Base-by-base conservation (phyloP, 495 filamentous ascomycete species). In the Talaromyces adpressus region DNA sequence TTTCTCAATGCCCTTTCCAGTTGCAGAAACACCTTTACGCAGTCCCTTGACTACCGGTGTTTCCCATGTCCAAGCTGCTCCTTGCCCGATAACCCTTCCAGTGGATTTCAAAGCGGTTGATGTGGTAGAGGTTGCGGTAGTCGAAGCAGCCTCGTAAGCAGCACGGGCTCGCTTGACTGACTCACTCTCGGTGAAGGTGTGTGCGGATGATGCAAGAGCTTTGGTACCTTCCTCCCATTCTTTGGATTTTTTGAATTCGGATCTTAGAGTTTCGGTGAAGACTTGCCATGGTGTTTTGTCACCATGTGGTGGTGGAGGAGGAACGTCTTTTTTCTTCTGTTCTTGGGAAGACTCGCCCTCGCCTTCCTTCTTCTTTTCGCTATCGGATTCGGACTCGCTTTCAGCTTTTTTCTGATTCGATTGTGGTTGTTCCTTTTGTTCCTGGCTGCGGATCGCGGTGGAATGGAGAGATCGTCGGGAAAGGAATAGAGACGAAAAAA, bases 141-240 rank as follows among this genome's bases (percentile, higher is more conserved):
- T 89, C 7, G 91, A 89, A 11, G 92, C 92, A 62, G 87, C 87
- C 62, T 87, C 85, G 72, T 96, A 97, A 20, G 91, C 93, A 64
- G 90, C 85, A 60, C 90, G 86, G 29, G 94, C 94, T 64, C 88
- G 86, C 65, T 89, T 87, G 41, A 98, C 87, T n/a, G 86, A 89
- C 72, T 96, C 92, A 69, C 89, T 97, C 73, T 98, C 94, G n/a
- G 86, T 89, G 70, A 98, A 92, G 64, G 97, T 84, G 67, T 96
- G 88, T 25, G 91, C 92, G 0, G 88, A 90, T 41, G 89, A 89
- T 12, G 91, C 91, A 11, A 98, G 83, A 59, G 92, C 91, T 73
- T 98, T 97, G 18, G 93, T 98, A 51, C 91, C 96, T 68, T 98
- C 94, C 69, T 98, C 94, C 94, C 95, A 98, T 75, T 98, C 94